Base-by-base conservation (phyloP, 1,284 basidiomycete genomes). In the Somion occarium region DNA sequence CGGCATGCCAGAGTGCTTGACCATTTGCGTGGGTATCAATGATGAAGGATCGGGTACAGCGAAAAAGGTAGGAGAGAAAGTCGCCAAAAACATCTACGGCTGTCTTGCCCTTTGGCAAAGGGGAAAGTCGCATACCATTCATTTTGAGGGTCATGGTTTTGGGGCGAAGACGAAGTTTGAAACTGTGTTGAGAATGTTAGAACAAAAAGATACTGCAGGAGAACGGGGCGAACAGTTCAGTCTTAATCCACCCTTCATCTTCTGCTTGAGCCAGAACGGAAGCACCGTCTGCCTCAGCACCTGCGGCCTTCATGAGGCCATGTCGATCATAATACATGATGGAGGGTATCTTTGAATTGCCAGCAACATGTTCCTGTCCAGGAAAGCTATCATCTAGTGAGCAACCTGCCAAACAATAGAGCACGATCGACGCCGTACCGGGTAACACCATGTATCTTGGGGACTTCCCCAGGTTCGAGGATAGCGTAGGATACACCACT, bases 361-460 rank as follows among this genome's bases (percentile, higher is more conserved):
- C 87, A n/a, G 82, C 85, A 48, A 86, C 83, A 73, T 89, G 83
- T 68, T 89, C 86, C 67, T 90, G 87, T 19, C 86, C 86, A 5
- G 85, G 86, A 55, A 88, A 89, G 56, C 30, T 34, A 7, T 7
- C 7, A 34, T 34, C 86, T 88, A 54, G 34, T 52, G 46, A 22
- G 15, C n/a, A 47, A n/a, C 42, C 41, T 23, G 26, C 47, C 15
- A 26, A 41, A 22, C 20, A 15, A 25, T 27, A 13, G 18, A 51
- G 26, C 23, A 18, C 42, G 13, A 37, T 11, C 15, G 26, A 37
- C 24, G 45, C 42, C 48, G n/a, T 20, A 85, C 83, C 84, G 69
- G 51, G 83, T 87, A 52, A 87, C 82, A 38, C 83, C 82, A 56
- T 83, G 73, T 30, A 87, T 86, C 60, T 84, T 83, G 3, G 85